Evolutionary conservation across 352 stramenopile genomes (phyloP).

Genomic region (Phytophthora uliginosa): DNA sequence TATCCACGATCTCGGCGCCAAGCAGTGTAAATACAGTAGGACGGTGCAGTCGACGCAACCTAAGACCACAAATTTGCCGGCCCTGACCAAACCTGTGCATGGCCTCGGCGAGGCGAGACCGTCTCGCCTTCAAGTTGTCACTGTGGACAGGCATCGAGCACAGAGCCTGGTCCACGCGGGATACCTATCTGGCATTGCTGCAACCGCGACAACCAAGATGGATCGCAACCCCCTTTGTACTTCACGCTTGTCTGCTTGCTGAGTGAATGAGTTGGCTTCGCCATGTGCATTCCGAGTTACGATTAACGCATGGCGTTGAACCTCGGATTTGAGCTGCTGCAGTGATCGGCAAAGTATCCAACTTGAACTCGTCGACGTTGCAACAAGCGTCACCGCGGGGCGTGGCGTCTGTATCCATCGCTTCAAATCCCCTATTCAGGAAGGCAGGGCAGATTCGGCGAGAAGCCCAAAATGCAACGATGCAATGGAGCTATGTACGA

Average conservation of each 20-base stretch:
- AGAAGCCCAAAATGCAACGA: background rate
- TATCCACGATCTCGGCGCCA: conserved; percentile 4
- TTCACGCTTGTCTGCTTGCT: too few species aligned
- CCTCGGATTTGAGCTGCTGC: background rate
- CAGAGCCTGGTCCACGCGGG: background rate
- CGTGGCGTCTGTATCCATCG: too few species aligned
- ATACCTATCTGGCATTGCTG: conserved; percentile 11
- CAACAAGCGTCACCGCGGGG: too few species aligned
- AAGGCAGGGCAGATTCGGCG: background rate
- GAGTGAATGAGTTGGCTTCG: background rate
- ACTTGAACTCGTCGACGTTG: conserved; percentile 22
- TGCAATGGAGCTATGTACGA: background rate
- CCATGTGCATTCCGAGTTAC: too few species aligned
- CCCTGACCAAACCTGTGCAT: background rate
- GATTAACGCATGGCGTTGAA: background rate
- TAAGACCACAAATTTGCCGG: background rate
- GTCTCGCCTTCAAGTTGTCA: conserved; percentile 22
- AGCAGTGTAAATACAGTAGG: background rate
- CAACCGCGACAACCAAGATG: background rate
- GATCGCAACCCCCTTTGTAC: too few species aligned
- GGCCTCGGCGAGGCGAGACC: too few species aligned
- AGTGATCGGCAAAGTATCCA: background rate
- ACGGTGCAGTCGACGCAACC: background rate
- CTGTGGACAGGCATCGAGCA: conserved; percentile 4
- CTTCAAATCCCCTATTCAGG: too few species aligned